Conservation (phyloP, 1,284 basidiomycete species). For the Ustilago loliicola region DNA sequence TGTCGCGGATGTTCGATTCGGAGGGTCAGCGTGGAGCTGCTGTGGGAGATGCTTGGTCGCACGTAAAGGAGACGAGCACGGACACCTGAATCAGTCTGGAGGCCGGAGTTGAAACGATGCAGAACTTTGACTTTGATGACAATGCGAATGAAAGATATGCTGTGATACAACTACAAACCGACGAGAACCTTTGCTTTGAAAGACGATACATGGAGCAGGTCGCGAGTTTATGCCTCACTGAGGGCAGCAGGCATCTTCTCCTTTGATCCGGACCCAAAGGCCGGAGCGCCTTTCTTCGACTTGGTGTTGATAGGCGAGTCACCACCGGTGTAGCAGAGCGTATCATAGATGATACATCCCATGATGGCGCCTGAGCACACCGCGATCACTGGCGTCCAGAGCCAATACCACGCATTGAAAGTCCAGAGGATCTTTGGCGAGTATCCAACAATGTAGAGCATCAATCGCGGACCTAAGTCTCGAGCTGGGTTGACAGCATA, state of each 20-base stretch:
- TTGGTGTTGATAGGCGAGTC: constrained; percentile 66
- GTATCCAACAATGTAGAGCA: constrained; percentile 77
- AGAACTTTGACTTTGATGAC: neutral
- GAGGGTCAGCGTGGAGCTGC: constrained; percentile 17
- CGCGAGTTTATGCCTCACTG: constrained; percentile 28
- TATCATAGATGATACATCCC: constrained; percentile 70
- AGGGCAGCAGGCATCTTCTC: constrained; percentile 51
- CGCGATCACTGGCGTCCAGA: constrained; percentile 77
- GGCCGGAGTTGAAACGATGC: neutral
- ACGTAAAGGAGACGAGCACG: neutral
- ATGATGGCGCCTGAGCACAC: constrained; percentile 68
- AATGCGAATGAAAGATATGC: neutral
- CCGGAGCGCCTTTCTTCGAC: constrained; percentile 8
- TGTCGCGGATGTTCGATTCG: constrained; percentile 21
- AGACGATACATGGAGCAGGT: neutral
- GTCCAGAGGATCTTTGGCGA: constrained; percentile 72
- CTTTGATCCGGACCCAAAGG: constrained; percentile 28
- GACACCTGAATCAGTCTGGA: neutral
- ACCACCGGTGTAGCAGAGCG: constrained; percentile 70
- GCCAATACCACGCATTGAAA: constrained; percentile 79
- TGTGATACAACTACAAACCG: constrained; percentile 13
- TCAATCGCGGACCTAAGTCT: constrained; percentile 77
- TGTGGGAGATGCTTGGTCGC: constrained; percentile 28
- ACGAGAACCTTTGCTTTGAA: neutral
- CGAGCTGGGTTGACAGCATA: constrained; percentile 78